Conservation (phyloP, 345 rosid species). For the sweet orange (Citrus sinensis) region DVS_A1.0 CM039162.1:12187001-12187500, state of each 20-base stretch:
- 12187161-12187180: constrained; percentile 78
- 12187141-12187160: constrained; percentile 72
- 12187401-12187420: constrained; percentile 37
- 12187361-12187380: constrained; percentile 26
- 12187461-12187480: constrained; percentile 5
- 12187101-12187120: constrained; percentile 72
- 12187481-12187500: background rate
- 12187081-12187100: constrained; percentile 63
- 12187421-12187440: background rate
- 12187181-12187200: constrained; percentile 56
- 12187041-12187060: constrained; percentile 75
- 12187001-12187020: constrained; percentile 65
- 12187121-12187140: constrained; percentile 54
- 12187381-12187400: constrained; percentile 42
- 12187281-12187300: constrained; percentile 73
- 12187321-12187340: constrained; percentile 9
- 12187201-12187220: constrained; percentile 55
- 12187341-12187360: constrained; percentile 20
- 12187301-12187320: constrained; percentile 25
- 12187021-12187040: constrained; percentile 79
- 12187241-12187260: constrained; percentile 62
- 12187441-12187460: constrained; percentile 9
- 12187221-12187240: constrained; percentile 80
- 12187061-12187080: constrained; percentile 65
- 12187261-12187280: constrained; percentile 50